phyloP scores from a whole-genome alignment of 2,329 filamentous ascomycete species.

The Aspergillus flavus region DNA sequence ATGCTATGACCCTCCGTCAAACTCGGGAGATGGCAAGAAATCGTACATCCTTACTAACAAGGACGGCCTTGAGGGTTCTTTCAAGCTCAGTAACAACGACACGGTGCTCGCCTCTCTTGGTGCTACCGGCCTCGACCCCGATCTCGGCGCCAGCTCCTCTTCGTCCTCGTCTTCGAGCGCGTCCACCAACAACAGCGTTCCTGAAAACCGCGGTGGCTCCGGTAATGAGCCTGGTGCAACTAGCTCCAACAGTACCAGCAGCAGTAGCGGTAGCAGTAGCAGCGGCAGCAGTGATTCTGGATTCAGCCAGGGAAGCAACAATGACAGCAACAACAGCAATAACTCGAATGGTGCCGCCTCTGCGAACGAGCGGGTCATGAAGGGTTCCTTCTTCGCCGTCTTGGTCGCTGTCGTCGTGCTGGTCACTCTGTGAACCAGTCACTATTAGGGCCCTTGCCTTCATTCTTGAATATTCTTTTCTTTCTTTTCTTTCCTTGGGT shows the following conservation, averaged over 20 bases:
- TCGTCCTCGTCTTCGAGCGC: constrained; percentile 14
- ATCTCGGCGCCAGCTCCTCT: constrained; percentile 24
- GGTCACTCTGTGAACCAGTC: constrained; percentile 43
- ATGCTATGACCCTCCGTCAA: constrained; percentile 83
- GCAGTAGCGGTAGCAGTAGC: constrained; percentile 16
- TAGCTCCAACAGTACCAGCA: constrained; percentile 17
- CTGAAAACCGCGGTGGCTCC: constrained; percentile 36
- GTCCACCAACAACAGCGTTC: constrained; percentile 31
- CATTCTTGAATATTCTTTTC: constrained; percentile 28
- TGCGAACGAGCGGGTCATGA: constrained; percentile 44
- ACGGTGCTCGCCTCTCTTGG: constrained; percentile 78
- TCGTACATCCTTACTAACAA: constrained; percentile 75
- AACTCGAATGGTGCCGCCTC: constrained; percentile 34
- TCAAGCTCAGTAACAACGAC: constrained; percentile 72
- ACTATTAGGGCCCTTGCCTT: constrained; percentile 11
- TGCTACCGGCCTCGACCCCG: constrained; percentile 78
- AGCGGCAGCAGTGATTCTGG: constrained; percentile 26
- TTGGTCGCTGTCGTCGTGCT: constrained; percentile 50
- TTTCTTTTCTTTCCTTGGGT: constrained; percentile 9
- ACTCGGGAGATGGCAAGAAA: constrained; percentile 60
- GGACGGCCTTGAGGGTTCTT: constrained; percentile 71
- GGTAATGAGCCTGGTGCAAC: constrained; percentile 30
- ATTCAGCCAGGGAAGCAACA: constrained; percentile 34
- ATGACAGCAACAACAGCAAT: constrained; percentile 13
- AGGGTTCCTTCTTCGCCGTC: constrained; percentile 50